Conservation (phyloP, 2,329 filamentous ascomycete species). For the Colletotrichum lindemuthianum region DNA sequence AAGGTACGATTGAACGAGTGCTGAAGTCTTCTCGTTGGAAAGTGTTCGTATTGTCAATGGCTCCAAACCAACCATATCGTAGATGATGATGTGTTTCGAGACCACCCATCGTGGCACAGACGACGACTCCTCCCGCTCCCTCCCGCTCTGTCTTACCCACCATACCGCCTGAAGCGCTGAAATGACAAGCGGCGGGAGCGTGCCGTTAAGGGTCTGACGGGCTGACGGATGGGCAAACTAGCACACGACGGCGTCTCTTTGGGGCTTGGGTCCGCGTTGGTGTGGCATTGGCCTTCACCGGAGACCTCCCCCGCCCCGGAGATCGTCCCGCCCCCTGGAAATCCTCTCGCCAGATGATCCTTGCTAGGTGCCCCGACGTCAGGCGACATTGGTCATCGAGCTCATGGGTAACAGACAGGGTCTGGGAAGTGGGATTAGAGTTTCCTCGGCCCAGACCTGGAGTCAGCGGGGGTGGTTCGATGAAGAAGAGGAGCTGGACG, state of each 20-base stretch:
- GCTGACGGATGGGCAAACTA: too few species aligned
- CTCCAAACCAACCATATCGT: background rate
- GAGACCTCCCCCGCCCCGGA: slow-evolving; percentile 17
- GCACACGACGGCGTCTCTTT: background rate
- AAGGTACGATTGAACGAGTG: background rate
- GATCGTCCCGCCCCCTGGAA: slow-evolving; percentile 24
- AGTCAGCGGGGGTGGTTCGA: slow-evolving; percentile 4
- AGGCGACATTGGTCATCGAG: slow-evolving; percentile 7
- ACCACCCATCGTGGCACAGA: slow-evolving; percentile 9
- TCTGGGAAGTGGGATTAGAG: slow-evolving; percentile 29
- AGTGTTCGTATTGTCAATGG: background rate
- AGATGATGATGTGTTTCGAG: background rate
- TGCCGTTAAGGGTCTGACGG: slow-evolving; percentile 13
- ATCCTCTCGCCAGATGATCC: background rate
- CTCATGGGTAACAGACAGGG: background rate
- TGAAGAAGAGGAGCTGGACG: slow-evolving; percentile 5
- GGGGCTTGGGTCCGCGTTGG: too few species aligned
- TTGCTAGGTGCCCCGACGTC: slow-evolving; percentile 7
- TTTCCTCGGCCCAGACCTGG: slow-evolving; percentile 11
- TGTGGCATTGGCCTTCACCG: slow-evolving; percentile 10
- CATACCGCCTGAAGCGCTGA: background rate
- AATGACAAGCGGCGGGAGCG: slow-evolving; percentile 6
- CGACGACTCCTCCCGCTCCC: background rate
- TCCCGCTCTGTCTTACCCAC: slow-evolving; percentile 10
- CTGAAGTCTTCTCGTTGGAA: background rate